Evolutionary conservation across 163 green algal species (phyloP), one percentile per base, ranked within the genome.

Genomic region (Chlamydomonas reinhardtii): DNA sequence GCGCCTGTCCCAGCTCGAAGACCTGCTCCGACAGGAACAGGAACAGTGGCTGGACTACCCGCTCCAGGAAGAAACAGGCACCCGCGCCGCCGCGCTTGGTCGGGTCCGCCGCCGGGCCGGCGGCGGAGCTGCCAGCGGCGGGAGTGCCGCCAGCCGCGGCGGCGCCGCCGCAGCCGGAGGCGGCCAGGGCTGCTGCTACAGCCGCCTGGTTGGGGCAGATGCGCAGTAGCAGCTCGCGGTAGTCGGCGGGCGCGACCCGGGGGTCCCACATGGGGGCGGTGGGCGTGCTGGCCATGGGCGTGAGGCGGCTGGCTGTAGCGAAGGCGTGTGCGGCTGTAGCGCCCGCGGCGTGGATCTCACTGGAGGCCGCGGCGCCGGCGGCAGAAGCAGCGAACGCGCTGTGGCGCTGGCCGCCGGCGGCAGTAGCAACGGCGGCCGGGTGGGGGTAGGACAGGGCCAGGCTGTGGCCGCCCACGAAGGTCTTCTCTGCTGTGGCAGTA

Each of bases 91-190:
- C 48, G 48, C 48, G 48, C 48, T 56, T 56, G 48, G 48, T 19
- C 12, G 48, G 48, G 48, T 56, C 48, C 12, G 9, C 48, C 6
- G 31, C 31, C 4, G n/a, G 19, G 29, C 65, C 65, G 65, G 27
- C 62, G 62, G 92, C 83, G 32, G 90, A 91, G 19, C 94, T 94
- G 0, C 91, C 85, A 15, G 95, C 73, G 2, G 1, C 73, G 29
- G 15, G 17, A 19, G 9, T 3, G 52, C 5, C 54, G 11, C 0
- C 72, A 16, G 39, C 27, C 27, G 16, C 39, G 39, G 31, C 31
- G 32, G 20, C 32, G 74, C 6, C 31, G 32, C 32, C 74, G 35
- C 5, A 59, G 64, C 14, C 71, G 71, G 24, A 24, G 70, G 37
- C 19, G 25, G 15, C 59, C 39, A 85, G 66, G 15, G 31, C 43